Evolutionary conservation across 495 filamentous ascomycete species (phyloP), one percentile per base, ranked within the genome.

Genomic region (Penicillium taxi): DNA sequence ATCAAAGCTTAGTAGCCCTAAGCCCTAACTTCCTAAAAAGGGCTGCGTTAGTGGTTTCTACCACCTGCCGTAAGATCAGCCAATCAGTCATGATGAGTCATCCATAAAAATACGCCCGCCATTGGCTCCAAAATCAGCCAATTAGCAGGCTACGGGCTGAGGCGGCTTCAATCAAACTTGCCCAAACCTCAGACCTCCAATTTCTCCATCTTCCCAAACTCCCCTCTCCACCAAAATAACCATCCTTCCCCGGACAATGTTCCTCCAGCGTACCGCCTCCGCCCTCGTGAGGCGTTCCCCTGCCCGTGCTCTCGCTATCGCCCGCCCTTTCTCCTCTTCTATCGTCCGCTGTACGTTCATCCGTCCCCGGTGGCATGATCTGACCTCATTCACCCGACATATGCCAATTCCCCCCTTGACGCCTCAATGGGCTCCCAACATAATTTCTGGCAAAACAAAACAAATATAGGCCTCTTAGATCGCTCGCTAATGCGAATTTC

Each of bases 261-360:
- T 90, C 65, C 69, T 91, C 57, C 81, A 84, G 67, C 84, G 86
- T 63, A 77, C 85, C 48, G 83, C 77, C 53, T 61, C 84, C 50
- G 73, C 77, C 53, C 71, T 81, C 47, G 80, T 77, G 41, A 75
- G 82, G 63, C 84, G 84, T 53, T 76, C 76, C 38, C 76, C 76
- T 46, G 64, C 74, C 55, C 63, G 72, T 45, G 74, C 78, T 50
- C 47, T 74, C 44, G 67, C 61, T 34, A 53, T 55, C 38, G 50
- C 50, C 24, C 67, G 67, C 51, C 58, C 63, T 7, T 70, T 73
- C 51, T 67, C 69, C 41, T 64, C 67, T 29, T 68, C 67, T 43
- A 47, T 70, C 50, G 40, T 55, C 45, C 66, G 68, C 53, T 52
- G 68, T 72, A 64, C 54, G 68, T 70, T 48, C 55, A 43, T 48